Conservation (phyloP, 139 green algal species). For the Chlamydomonas sp. region DNA sequence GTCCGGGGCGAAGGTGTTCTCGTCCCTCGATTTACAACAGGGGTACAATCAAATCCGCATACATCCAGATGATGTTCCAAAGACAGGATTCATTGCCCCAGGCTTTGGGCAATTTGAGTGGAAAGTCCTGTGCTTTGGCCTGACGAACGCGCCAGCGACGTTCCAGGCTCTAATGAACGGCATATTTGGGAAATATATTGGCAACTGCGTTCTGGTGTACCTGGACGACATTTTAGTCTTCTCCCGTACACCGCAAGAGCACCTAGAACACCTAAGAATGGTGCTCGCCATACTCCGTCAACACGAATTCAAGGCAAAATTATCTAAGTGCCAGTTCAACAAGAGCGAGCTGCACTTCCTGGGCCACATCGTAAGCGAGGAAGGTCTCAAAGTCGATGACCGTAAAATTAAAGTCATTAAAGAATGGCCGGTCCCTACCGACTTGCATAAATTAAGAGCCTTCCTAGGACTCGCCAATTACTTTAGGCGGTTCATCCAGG, state of each 20-base stretch:
- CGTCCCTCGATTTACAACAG: too few species aligned
- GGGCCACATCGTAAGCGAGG: background rate
- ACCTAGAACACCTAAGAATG: conserved; percentile 35
- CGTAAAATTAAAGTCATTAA: background rate
- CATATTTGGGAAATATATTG: conserved; percentile 9
- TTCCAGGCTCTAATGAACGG: conserved; percentile 45
- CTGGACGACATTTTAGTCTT: conserved; percentile 51
- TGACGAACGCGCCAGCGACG: conserved; percentile 34
- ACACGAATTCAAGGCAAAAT: conserved; percentile 29
- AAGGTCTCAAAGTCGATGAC: background rate
- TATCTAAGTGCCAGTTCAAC: conserved; percentile 5
- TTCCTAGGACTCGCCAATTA: conserved; percentile 61
- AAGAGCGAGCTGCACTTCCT: background rate
- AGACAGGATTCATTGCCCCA: conserved; percentile 45
- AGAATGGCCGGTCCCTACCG: conserved; percentile 16
- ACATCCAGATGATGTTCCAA: background rate
- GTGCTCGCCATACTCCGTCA: conserved; percentile 17
- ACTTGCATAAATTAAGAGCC: background rate
- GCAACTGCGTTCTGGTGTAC: conserved; percentile 40
- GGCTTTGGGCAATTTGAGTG: conserved; percentile 20
- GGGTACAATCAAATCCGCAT: too few species aligned
- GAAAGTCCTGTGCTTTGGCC: conserved; percentile 21
- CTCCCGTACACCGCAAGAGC: conserved; percentile 25
- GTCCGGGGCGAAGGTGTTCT: too few species aligned
- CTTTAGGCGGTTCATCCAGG: conserved; percentile 58